Conservation (phyloP, 169 alveolate species). For the Amoebophrya sp. region DNA sequence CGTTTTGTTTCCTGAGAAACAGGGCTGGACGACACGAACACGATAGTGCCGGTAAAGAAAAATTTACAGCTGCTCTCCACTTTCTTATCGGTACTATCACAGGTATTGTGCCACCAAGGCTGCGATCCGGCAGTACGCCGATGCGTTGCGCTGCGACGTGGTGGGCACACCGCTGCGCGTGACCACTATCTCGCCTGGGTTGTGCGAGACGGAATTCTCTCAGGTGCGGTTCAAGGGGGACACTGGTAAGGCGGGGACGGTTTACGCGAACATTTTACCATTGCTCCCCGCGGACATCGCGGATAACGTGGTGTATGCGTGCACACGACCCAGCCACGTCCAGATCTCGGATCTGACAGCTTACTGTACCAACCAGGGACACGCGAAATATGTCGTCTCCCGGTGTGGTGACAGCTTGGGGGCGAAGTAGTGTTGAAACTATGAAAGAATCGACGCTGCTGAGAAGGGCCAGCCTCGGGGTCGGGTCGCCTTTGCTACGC, state of each 20-base stretch:
- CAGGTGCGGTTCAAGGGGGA: conserved; percentile 4
- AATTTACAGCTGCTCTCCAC: no score
- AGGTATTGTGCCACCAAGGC: not conserved
- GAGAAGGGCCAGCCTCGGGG: no score
- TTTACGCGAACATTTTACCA: conserved; percentile 15
- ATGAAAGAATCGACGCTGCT: no score
- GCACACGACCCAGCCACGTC: conserved; percentile 27
- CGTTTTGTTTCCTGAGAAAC: no score
- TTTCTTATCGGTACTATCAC: no score
- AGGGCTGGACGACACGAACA: no score
- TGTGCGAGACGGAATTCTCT: conserved; percentile 3
- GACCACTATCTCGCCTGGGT: not conserved
- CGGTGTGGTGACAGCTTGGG: not conserved
- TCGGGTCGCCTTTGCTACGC: no score
- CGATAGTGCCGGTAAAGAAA: no score
- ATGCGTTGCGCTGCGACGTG: not conserved
- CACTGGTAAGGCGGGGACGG: not conserved
- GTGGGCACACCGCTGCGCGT: not conserved
- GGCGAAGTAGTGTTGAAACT: no score
- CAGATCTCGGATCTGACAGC: conserved; percentile 15
- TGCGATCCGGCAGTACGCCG: not conserved
- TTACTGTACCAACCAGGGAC: conserved; percentile 24
- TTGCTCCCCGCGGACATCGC: conserved; percentile 15
- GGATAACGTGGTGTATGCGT: conserved; percentile 28
- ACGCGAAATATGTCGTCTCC: not conserved